phyloP scores from a whole-genome alignment of 164 flowering plant genomes.

The Stephania japonica region DNA sequence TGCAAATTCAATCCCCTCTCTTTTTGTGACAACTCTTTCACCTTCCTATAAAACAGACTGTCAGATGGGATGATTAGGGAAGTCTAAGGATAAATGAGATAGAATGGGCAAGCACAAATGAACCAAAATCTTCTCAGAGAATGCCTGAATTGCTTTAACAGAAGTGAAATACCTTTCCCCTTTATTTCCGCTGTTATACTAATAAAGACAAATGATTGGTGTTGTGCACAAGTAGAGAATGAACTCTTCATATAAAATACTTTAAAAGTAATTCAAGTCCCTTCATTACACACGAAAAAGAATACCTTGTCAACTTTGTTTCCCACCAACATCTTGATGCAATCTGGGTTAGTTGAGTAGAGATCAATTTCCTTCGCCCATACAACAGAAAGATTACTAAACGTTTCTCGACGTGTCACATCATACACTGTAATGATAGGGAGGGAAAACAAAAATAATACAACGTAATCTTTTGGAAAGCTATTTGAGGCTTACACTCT shows the following conservation, averaged over 20 bases:
- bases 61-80: neutral
- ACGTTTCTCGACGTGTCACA: constrained; percentile 77
- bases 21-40: constrained; percentile 70
- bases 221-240: neutral
- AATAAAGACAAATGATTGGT: neutral
- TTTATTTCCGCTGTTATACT: too few relatives aligned
- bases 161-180: too few relatives aligned
- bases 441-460: neutral
- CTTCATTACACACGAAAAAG: neutral
- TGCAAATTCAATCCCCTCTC: constrained; percentile 77
- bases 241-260: neutral
- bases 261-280: neutral
- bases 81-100: neutral
- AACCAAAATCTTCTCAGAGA: neutral
- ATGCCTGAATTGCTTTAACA: too few relatives aligned
- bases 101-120: neutral
- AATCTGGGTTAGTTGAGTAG: constrained; percentile 77
- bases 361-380: constrained; percentile 84
- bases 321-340: constrained; percentile 90
- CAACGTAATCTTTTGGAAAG: too few relatives aligned
- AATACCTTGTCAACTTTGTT: constrained; percentile 84
- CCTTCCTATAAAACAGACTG: constrained; percentile 46
- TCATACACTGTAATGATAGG: constrained; percentile 51
- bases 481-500: too few relatives aligned
- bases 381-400: constrained; percentile 66